Evolutionary conservation across 441 rosid species (phyloP).

Genomic region (Jatropha podagrica): DNA sequence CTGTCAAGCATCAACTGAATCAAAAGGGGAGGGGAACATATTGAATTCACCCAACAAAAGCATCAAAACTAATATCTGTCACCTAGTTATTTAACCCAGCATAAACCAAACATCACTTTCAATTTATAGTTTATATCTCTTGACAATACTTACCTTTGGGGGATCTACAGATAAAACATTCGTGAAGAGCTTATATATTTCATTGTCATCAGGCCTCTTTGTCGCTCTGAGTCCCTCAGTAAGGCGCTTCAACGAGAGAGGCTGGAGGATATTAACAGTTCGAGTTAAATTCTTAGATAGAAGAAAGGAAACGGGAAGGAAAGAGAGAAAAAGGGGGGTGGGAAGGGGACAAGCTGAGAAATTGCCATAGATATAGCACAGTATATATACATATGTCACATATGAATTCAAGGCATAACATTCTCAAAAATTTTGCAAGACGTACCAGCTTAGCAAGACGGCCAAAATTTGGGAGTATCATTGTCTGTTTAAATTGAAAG

Average conservation of each 20-base stretch:
- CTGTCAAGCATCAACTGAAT: conserved; percentile 1
- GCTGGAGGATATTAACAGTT: conserved; percentile 47
- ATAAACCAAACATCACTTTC: background rate
- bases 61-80: background rate
- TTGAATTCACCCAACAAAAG: background rate
- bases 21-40: background rate
- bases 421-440: conserved; percentile 23
- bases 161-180: conserved; percentile 68
- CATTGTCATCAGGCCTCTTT: conserved; percentile 57
- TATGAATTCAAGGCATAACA: background rate
- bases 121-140: background rate
- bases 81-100: background rate
- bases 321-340: too few relatives aligned
- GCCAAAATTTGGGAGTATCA: conserved; percentile 83
- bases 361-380: background rate
- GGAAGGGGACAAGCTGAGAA: conserved; percentile 6
- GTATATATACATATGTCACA: conserved; percentile 4
- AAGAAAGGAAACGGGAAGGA: too few relatives aligned
- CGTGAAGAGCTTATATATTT: conserved; percentile 72
- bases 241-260: conserved; percentile 72
- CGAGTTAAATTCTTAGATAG: conserved; percentile 10
- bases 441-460: conserved; percentile 86
- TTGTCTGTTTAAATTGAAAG: conserved; percentile 54
- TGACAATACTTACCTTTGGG: conserved; percentile 58
- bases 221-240: conserved; percentile 65